Evolutionary conservation across 1,284 basidiomycete species (phyloP), one percentile per base, ranked within the genome.

Genomic region (Cryptococcus wingfieldii): DNA sequence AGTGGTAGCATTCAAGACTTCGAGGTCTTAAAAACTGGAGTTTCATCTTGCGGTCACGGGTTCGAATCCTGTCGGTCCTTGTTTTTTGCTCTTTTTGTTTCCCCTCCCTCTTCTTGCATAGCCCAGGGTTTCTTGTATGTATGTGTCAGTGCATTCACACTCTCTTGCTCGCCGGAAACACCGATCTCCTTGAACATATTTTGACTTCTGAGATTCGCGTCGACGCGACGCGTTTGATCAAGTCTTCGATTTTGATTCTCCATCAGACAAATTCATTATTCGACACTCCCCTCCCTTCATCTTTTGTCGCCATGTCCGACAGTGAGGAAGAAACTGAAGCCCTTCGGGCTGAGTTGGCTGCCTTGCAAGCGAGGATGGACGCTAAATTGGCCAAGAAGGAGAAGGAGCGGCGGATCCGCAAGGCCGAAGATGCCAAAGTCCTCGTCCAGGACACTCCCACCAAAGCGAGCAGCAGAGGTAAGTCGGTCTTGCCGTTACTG

Each of bases 311-410:
- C 44, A 46, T 19, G 18, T 46, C 25, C 44, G 44, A 46, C 13
- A 27, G 16, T 16, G 44, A 46, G 7, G 18, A 23, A 46, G 25
- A 5, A 2, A 46, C 25, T n/a, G 47, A 64, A 4, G 67, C 68
- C 31, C 28, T 75, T 34, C 70, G 71, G 45, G 69, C 67, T 14
- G 60, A 72, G 61, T 71, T 73, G 13, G 70, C 69, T 2, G 61
- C 54, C n/a, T 57, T 75, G 3, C 53, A 68, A 47, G 67, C 58
- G 6, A 51, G 52, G 44, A 65, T 61, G 27, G 56, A 53, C 7
- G 43, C 52, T 14, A 65, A 56, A 27, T 13, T 64, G 2, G 66
- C 59, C 1, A 59, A 56, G 48, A 66, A 56, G 1, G 61, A 59
- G n/a, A 37, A 47, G 23, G 58, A 51, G 14, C 51, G 47, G 27